Evolutionary conservation across 108 stramenopile genomes (phyloP).

Genomic region (Schizochytrium sp.): DNA sequence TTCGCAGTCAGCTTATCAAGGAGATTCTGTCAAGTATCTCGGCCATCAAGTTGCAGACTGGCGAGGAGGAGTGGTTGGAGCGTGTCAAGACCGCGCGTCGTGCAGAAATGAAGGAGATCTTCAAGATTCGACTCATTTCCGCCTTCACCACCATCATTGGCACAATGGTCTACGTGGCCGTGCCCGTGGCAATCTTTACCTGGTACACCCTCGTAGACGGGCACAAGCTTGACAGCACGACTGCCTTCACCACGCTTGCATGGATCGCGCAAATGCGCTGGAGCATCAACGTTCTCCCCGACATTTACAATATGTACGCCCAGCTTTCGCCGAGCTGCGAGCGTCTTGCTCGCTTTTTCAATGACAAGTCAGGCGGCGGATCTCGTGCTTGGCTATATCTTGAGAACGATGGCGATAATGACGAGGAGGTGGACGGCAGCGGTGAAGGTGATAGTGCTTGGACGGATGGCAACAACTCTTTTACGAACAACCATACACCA

Average conservation of each 20-base stretch:
- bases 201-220: not conserved
- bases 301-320: slow-evolving; percentile 16
- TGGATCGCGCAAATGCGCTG: slow-evolving; percentile 19
- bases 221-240: not conserved
- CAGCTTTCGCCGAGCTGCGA: not conserved
- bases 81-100: not conserved
- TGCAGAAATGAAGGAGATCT: not conserved
- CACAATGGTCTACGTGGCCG: not conserved
- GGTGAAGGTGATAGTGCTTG: too few species aligned
- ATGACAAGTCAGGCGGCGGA: not conserved
- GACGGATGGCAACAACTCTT: too few species aligned
- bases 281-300: not conserved
- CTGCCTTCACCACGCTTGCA: slow-evolving; percentile 2
- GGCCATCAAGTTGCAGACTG: not conserved
- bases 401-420: not conserved
- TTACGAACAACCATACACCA: not conserved
- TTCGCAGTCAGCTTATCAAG: not conserved
- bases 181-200: not conserved
- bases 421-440: too few species aligned
- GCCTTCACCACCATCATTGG: not conserved
- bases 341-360: not conserved
- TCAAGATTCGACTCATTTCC: not conserved
- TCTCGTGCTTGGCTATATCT: not conserved
- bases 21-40: not conserved
- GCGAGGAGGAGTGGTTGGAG: not conserved